These are phyloP conservation scores for Umbelopsis sp. DNA, from an alignment of 192 early-diverging fungal genomes.

Conservation along the genomic window DNA sequence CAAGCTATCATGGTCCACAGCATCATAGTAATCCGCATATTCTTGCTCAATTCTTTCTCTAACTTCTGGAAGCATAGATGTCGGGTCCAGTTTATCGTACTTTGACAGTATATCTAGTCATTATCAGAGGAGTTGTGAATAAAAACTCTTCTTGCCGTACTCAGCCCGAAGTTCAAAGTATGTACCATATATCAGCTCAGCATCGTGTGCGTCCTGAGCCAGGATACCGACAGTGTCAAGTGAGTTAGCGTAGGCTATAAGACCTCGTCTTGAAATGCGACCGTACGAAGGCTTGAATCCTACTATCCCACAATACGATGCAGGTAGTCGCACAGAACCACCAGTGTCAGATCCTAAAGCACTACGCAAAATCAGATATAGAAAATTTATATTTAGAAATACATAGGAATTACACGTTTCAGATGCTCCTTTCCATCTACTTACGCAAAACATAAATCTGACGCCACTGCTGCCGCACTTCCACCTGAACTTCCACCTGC, in stretches of 20 bases:
- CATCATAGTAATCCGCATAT: not conserved
- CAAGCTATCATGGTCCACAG: conserved; percentile 25
- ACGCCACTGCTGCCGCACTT: conserved; percentile 86
- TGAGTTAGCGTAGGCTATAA: conserved; percentile 85
- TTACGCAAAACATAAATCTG: conserved; percentile 76
- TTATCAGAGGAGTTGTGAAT: too few relatives aligned
- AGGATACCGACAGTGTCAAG: conserved; percentile 90
- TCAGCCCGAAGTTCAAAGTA: not conserved
- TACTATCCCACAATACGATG: conserved; percentile 89
- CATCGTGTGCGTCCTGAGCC: conserved; percentile 58
- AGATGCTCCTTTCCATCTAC: conserved; percentile 19
- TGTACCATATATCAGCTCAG: conserved; percentile 60
- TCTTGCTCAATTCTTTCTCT: conserved; percentile 36
- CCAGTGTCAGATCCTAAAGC: conserved; percentile 94
- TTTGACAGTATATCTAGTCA: conserved; percentile 57
- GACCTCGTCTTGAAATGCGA: conserved; percentile 77
- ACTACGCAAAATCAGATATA: conserved; percentile 37
- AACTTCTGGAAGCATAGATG: conserved; percentile 52
- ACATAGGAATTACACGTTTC: not conserved
- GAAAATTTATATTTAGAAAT: not conserved
- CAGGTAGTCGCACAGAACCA: conserved; percentile 91
- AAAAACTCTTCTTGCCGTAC: not conserved
- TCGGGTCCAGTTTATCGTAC: conserved; percentile 64
- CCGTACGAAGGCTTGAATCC: conserved; percentile 96
- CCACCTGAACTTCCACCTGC: conserved; percentile 94